Percentiles rank a stretch among this genome's conserved stretches.
Evolutionary conservation across 2,329 filamentous ascomycete species (phyloP).

Genomic region (Cytospora mali): DNA sequence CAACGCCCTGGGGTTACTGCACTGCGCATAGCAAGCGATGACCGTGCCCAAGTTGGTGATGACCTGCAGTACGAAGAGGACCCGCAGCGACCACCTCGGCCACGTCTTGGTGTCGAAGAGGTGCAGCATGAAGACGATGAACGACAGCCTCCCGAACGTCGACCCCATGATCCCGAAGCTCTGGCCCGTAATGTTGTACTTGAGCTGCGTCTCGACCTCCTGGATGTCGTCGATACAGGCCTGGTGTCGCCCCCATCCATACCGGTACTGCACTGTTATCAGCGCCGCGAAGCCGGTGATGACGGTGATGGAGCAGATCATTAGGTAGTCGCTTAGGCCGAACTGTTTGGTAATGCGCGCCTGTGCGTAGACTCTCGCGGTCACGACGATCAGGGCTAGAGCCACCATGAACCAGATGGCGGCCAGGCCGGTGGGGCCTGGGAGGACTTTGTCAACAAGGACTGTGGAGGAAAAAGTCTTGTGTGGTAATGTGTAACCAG

Average conservation of each 20-base stretch:
- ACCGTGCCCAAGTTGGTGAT: slow-evolving; percentile 18
- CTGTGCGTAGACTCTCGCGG: slow-evolving; percentile 9
- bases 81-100: slow-evolving; percentile 5
- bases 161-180: slow-evolving; percentile 22
- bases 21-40: slow-evolving; percentile 14
- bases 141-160: slow-evolving; percentile 16
- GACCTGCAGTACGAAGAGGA: slow-evolving; percentile 12
- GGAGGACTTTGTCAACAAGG: neutral
- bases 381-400: slow-evolving; percentile 8
- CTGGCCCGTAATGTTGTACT: slow-evolving; percentile 16
- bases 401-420: slow-evolving; percentile 18
- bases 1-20: slow-evolving; percentile 19
- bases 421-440: slow-evolving; percentile 14
- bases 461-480: neutral
- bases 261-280: slow-evolving; percentile 17
- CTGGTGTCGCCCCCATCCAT: slow-evolving; percentile 20
- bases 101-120: slow-evolving; percentile 14
- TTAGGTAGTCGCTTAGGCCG: slow-evolving; percentile 22
- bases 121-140: slow-evolving; percentile 18
- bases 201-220: slow-evolving; percentile 19
- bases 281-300: slow-evolving; percentile 13
- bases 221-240: slow-evolving; percentile 5
- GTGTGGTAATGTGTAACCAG: neutral
- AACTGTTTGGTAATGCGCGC: slow-evolving; percentile 18
- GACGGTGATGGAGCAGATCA: slow-evolving; percentile 15